Evolutionary conservation across 805 yeast species (phyloP).

Genomic region (Metschnikowia borealis): DNA sequence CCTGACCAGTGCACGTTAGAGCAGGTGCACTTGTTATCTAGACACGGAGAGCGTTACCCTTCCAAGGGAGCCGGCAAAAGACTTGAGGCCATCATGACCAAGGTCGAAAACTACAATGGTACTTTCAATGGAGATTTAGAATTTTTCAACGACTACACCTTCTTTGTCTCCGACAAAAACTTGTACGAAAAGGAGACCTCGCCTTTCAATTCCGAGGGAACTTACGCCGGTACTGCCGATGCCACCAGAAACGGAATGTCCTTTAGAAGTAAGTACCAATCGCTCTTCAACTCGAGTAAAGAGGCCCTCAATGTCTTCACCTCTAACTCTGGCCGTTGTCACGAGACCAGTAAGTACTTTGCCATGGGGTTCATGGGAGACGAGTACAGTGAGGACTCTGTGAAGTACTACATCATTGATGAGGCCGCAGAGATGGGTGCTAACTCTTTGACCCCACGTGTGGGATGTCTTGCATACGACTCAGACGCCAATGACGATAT

Average conservation of each 20-base stretch:
- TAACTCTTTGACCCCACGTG: constrained; percentile 54
- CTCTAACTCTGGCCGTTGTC: constrained; percentile 52
- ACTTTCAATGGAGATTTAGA: constrained; percentile 46
- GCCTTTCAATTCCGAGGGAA: constrained; percentile 38
- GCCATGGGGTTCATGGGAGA: constrained; percentile 57
- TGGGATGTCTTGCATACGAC: constrained; percentile 39
- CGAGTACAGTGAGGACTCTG: constrained; percentile 29
- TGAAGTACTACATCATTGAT: constrained; percentile 38
- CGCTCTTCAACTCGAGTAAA: constrained; percentile 34
- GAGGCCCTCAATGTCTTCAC: constrained; percentile 48
- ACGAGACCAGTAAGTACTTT: constrained; percentile 52
- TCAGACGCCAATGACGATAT: constrained; percentile 25
- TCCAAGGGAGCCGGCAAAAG: constrained; percentile 26
- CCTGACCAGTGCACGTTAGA: constrained; percentile 53
- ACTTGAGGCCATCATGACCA: constrained; percentile 24
- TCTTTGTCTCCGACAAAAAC: constrained; percentile 36
- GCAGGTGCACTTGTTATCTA: constrained; percentile 66
- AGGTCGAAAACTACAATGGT: constrained; percentile 24
- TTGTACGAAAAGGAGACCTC: constrained; percentile 50
- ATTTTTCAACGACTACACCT: constrained; percentile 54
- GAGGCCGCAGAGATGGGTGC: constrained; percentile 51
- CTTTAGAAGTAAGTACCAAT: constrained; percentile 47
- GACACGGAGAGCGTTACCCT: constrained; percentile 79
- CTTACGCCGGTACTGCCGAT: constrained; percentile 51
- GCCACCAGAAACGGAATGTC: constrained; percentile 47